Percentiles rank a stretch among this genome's conserved stretches.
phyloP scores from a whole-genome alignment of 148 eudicot species.

The Euryodendron excelsum region DNA sequence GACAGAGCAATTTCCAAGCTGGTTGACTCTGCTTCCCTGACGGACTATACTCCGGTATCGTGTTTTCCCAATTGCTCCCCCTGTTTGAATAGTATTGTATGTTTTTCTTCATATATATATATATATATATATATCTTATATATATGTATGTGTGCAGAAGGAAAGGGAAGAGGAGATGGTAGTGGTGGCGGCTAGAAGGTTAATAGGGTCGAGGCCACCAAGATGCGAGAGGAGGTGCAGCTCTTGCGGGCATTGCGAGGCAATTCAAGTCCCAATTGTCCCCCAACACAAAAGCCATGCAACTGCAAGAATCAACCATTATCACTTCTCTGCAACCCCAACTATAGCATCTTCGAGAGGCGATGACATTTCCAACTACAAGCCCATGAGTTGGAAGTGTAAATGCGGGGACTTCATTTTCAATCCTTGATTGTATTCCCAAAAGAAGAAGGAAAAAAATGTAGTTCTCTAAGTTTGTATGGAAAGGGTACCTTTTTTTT shows the following conservation, averaged over 20 bases:
- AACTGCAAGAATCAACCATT: conserved; percentile 26
- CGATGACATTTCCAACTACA: conserved; percentile 62
- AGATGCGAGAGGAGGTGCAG: conserved; percentile 65
- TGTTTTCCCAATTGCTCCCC: too few relatives aligned
- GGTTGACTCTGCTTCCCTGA: not conserved
- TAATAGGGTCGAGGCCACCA: conserved; percentile 94
- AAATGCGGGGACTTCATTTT: conserved; percentile 74
- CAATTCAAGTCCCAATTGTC: conserved; percentile 77
- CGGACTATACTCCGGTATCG: not conserved
- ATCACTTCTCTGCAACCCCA: not conserved
- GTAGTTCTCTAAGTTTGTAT: too few relatives aligned
- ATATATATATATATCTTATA: not conserved
- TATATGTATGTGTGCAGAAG: conserved; percentile 4
- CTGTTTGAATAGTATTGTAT: not conserved
- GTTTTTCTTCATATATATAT: not conserved
- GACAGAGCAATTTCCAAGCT: conserved; percentile 35
- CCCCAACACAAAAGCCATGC: conserved; percentile 27
- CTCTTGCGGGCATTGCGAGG: conserved; percentile 62
- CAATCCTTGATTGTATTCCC: conserved; percentile 34
- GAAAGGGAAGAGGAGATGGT: conserved; percentile 21
- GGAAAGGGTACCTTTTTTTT: too few relatives aligned
- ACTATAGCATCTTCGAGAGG: conserved; percentile 47
- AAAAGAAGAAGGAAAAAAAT: too few relatives aligned
- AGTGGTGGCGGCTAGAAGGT: conserved; percentile 15
- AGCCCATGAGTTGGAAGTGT: conserved; percentile 92